phyloP scores from a whole-genome alignment of 2,329 filamentous ascomycete species.

The Phaeomoniella chlamydospora region DNA sequence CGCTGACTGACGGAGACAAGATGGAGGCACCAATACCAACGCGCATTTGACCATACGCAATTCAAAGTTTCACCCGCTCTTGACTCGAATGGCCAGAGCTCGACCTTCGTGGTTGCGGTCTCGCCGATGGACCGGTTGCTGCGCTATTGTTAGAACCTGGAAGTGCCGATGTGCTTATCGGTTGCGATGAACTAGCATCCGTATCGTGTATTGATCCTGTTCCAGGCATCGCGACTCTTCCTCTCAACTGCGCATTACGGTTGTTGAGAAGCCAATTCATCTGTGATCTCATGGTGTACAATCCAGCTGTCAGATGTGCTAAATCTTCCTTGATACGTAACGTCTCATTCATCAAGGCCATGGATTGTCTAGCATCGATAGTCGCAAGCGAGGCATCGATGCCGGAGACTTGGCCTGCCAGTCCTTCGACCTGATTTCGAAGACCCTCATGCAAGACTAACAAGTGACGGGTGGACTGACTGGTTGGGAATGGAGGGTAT shows the following conservation, averaged over 20 bases:
- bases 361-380: constrained; percentile 12
- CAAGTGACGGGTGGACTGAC: constrained; percentile 31
- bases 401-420: not conserved
- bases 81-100: constrained; percentile 5
- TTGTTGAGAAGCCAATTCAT: constrained; percentile 42
- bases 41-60: too few relatives aligned
- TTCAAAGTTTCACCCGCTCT: constrained; percentile 5
- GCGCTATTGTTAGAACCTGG: constrained; percentile 3
- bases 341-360: constrained; percentile 50
- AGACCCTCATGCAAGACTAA: constrained; percentile 47
- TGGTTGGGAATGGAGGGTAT: not conserved
- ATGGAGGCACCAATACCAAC: too few relatives aligned
- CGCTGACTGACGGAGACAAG: too few relatives aligned
- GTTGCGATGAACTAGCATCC: not conserved
- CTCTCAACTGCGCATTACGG: not conserved
- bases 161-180: not conserved
- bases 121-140: constrained; percentile 1
- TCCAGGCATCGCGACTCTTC: not conserved
- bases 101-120: constrained; percentile 1
- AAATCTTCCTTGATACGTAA: constrained; percentile 48
- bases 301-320: constrained; percentile 44
- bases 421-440: not conserved
- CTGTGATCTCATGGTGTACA: constrained; percentile 44
- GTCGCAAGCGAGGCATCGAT: not conserved
- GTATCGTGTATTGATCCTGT: not conserved